Base-by-base conservation (phyloP, 768 basidiomycete genomes). In the Gloeopeniophorella convolvens region DNA sequence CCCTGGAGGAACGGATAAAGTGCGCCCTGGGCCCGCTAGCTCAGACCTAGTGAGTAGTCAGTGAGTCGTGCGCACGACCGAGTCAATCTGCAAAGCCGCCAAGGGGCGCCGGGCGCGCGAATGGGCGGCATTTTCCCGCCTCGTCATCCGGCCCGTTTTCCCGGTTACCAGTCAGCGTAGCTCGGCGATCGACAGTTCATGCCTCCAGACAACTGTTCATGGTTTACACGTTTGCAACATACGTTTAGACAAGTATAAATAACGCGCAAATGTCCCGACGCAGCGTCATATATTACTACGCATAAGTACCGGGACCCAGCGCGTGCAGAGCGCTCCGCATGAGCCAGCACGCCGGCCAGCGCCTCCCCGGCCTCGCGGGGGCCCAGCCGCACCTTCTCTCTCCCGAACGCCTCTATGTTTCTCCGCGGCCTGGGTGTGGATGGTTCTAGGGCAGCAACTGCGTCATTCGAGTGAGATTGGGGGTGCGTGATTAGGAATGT, bases 181-280 rank as follows among this genome's bases (percentile, higher is more conserved):
- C n/a, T n/a, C n/a, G n/a, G n/a, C n/a, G n/a, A n/a, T n/a, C n/a
- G n/a, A n/a, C n/a, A n/a, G n/a, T n/a, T n/a, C n/a, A n/a, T n/a
- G n/a, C n/a, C n/a, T n/a, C n/a, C n/a, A n/a, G n/a, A n/a, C n/a
- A n/a, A n/a, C n/a, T n/a, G n/a, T n/a, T n/a, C n/a, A n/a, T n/a
- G n/a, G n/a, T n/a, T n/a, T n/a, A n/a, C n/a, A n/a, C n/a, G n/a
- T n/a, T n/a, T n/a, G n/a, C n/a, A n/a, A n/a, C n/a, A n/a, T n/a
- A n/a, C n/a, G n/a, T n/a, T n/a, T 32, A 53, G 43, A 42, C 46
- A 43, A 32, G 2, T 33, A 36, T 41, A 53, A 47, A 48, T 48
- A 48, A 48, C 41, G 52, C 46, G 46, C 33, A 39, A 39, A 47
- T 48, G 47, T 5, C 11, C 8, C 20, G 9, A 21, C 34, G 11